phyloP scores from a whole-genome alignment of 192 early-diverging fungal species.

The Coemansia sp. region DNA sequence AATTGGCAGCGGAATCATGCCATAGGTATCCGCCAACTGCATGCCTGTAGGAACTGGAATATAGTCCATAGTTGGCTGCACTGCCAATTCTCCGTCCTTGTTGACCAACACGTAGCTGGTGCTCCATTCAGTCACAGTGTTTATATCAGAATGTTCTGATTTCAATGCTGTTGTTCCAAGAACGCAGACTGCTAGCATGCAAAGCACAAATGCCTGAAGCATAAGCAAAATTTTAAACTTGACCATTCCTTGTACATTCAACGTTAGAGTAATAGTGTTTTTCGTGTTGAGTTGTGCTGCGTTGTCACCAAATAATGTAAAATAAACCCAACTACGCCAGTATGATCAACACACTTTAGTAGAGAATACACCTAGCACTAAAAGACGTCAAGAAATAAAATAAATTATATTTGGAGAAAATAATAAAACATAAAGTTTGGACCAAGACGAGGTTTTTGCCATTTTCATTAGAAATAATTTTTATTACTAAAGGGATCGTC shows the following conservation, averaged over 20 bases:
- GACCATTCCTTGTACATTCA: not conserved
- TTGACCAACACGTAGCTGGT: too few relatives aligned
- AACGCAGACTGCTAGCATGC: not conserved
- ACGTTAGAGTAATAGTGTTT: not conserved
- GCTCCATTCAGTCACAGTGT: too few relatives aligned
- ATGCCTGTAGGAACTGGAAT: not conserved
- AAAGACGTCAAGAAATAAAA: not conserved
- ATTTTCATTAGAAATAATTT: not conserved
- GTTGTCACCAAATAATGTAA: too few relatives aligned
- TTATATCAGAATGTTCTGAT: too few relatives aligned
- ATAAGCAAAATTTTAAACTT: not conserved
- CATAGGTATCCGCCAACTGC: not conserved
- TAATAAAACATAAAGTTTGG: not conserved
- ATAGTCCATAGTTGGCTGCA: not conserved
- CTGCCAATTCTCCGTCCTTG: not conserved
- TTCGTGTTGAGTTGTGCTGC: not conserved
- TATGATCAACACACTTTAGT: constrained; percentile 2
- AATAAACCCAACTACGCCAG: not conserved
- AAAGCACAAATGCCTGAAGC: not conserved
- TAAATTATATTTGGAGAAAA: not conserved
- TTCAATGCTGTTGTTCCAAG: not conserved
- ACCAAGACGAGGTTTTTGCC: not conserved
- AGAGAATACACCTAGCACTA: not conserved
- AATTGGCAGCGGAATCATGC: not conserved
- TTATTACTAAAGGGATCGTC: not conserved